Evolutionary conservation across 2,329 filamentous ascomycete genomes (phyloP), one percentile per base, ranked within the genome.

Genomic region (Fusarium veterinarium): DNA sequence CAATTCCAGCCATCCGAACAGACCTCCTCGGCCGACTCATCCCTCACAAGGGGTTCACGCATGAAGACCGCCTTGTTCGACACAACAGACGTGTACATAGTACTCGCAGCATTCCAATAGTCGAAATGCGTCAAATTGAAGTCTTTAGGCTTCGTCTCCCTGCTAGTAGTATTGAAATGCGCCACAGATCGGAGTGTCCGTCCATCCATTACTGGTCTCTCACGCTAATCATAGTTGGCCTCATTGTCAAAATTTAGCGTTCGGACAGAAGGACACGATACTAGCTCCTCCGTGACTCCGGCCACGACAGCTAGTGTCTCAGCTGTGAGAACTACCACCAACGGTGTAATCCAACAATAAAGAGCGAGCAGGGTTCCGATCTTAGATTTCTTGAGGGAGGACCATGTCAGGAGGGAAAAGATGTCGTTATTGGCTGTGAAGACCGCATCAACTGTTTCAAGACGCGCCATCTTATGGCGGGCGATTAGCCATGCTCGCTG

Each of bases 201-300:
- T 2, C 13, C 23, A n/a, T 57, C 8, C 2, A 40, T 35, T 8
- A 8, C 8, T 1, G n/a, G 42, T 33, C 12, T 28, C 2, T 19
- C 4, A 9, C 49, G 42, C 55, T 46, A 61, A 9, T 25, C 20
- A 16, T 5, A 30, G 12, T 30, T 7, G 53, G 17, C 19, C 23
- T 71, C 40, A 17, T 64, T 45, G 2, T 13, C 16, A 19, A 68
- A 71, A n/a, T 60, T 73, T 6, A 68, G 33, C 19, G 58, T 73
- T 13, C 59, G 41, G 5, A 68, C 37, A 11, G 25, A 59, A 4
- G 31, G 56, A 14, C 46, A 68, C 0, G 16, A 44, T 4, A 16
- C 31, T 7, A 25, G 23, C 2, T 33, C 30, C 5, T 14, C 31
- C 17, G 3, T 33, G 3, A 10, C 2, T 31, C 20, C 28, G 4